Conservation (phyloP, 1,284 basidiomycete genomes). For the Chalciporus sp. region DNA sequence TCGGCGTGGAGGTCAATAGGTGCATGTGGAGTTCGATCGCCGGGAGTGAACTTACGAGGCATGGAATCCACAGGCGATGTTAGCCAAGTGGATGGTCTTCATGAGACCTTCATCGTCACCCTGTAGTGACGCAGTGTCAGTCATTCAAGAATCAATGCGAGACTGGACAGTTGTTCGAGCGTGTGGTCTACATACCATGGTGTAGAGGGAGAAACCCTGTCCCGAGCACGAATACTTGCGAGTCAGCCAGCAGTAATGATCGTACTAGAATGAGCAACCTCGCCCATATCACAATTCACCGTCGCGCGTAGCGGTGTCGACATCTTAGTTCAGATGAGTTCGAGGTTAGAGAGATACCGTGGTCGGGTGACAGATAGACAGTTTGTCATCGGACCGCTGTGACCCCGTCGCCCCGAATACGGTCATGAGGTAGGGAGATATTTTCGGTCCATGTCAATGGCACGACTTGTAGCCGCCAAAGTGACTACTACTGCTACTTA, state of each 20-base stretch:
- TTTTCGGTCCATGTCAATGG: background rate
- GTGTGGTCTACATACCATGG: conserved; percentile 40
- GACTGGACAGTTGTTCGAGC: background rate
- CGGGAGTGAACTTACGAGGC: conserved; percentile 46
- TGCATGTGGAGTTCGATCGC: background rate
- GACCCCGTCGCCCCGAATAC: no score
- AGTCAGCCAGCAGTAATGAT: conserved; percentile 1
- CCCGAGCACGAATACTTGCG: background rate
- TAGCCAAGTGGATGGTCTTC: conserved; percentile 64
- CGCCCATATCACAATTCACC: conserved; percentile 66
- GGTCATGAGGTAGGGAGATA: background rate
- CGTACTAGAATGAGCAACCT: conserved; percentile 38
- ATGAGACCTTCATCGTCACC: conserved; percentile 63
- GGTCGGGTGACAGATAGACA: background rate
- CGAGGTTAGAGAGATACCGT: background rate
- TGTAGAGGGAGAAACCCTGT: conserved; percentile 58
- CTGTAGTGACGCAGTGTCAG: conserved; percentile 30
- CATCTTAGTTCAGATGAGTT: conserved; percentile 22
- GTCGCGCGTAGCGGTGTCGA: conserved; percentile 42
- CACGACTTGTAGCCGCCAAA: no score
- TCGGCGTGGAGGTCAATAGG: no score
- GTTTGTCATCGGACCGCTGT: conserved; percentile 9
- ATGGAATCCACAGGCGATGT: conserved; percentile 68
- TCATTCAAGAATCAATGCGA: background rate
- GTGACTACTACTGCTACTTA: no score